These are phyloP conservation scores for Clonostachys rosea DNA, from an alignment of 2,329 filamentous ascomycete genomes.

Conservation along the genomic window DNA sequence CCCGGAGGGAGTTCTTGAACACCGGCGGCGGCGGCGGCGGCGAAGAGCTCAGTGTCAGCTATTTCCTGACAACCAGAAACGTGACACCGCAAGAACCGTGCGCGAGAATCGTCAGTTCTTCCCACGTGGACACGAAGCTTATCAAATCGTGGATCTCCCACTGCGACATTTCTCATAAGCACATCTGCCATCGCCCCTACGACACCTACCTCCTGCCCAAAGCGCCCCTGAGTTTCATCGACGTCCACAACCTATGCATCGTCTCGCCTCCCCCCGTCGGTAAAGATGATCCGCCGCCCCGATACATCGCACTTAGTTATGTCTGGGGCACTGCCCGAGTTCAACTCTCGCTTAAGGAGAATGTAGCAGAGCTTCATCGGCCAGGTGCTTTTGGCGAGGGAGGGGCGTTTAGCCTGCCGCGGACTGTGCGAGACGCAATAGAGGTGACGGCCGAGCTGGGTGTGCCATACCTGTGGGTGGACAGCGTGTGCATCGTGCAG, in stretches of 20 bases:
- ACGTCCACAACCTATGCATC: background rate
- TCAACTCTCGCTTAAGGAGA: background rate
- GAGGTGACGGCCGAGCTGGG: slow-evolving; percentile 35
- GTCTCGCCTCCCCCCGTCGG: background rate
- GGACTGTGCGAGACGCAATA: slow-evolving; percentile 35
- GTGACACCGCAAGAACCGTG: background rate
- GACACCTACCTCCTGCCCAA: background rate
- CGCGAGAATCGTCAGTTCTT: background rate
- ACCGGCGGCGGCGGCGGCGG: background rate
- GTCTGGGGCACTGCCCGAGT: background rate
- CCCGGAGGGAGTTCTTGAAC: background rate
- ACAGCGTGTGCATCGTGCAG: slow-evolving; percentile 38
- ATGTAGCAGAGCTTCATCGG: background rate
- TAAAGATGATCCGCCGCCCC: background rate
- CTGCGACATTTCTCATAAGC: background rate
- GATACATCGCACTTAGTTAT: background rate
- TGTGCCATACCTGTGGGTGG: slow-evolving; percentile 38
- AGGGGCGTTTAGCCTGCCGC: slow-evolving; percentile 18
- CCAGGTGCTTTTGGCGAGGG: background rate
- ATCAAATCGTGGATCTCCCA: background rate
- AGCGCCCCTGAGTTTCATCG: background rate
- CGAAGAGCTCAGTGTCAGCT: background rate
- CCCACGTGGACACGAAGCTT: background rate
- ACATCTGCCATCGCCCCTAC: background rate
- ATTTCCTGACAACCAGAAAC: background rate